Base-by-base conservation (phyloP, 306 rosid species). In the Senna siamea region DNA sequence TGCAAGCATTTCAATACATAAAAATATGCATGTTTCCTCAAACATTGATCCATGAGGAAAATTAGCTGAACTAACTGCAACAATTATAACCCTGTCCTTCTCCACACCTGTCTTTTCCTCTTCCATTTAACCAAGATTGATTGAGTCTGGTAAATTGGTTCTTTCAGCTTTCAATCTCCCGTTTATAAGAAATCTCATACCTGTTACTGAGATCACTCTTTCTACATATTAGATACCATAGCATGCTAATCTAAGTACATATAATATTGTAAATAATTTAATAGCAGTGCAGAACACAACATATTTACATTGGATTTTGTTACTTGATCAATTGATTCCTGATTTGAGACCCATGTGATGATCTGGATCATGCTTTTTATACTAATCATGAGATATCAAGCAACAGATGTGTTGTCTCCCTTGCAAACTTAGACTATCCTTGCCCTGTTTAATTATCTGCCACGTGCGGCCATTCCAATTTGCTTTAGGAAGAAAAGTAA, bases 11-110 rank as follows among this genome's bases (percentile, higher is more conserved):
- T 7, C 57, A 19, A n/a, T 52, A 7, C 28, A 52, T 7, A 7
- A 48, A 48, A 18, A 48, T 48, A 48, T 48, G 19, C 22, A 48
- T 48, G 26, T 18, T 52, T 52, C 28, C 12, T 52, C 18, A 62
- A 69, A 54, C 19, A 52, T 63, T 28, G 17, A 14, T 54, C 37
- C 44, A 37, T 51, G 34, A 34, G 62, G 38, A 22, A 54, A 43
- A 54, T 5, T 13, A 8, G 23, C 17, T 12, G 11, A 48, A 47
- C n/a, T 62, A 56, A 54, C 14, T 56, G 35, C 10, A 1, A 44
- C 48, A 20, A n/a, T 80, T 61, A 62, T 65, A 61, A 52, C 34
- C 20, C 23, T 54, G 61, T 34, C 17, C 65, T 47, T n/a, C n/a
- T n/a, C n/a, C n/a, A n/a, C 28, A 5, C 28, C 56, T 17, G 3